Conservation (phyloP, 2,329 filamentous ascomycete genomes). For the Diplodia seriata region DNA sequence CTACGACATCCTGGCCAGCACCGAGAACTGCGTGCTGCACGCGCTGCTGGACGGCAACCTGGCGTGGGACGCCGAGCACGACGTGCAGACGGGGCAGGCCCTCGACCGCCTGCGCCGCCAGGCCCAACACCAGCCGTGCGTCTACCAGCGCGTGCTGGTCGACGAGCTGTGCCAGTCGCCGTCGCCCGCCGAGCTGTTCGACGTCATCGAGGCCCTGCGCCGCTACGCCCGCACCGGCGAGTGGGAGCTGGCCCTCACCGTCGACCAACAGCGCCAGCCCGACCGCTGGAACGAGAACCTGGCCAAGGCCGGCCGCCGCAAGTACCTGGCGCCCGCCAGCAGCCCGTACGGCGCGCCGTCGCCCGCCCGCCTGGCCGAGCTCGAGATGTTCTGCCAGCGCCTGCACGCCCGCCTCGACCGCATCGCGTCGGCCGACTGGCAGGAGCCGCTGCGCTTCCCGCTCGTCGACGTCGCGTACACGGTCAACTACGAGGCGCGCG, state of each 20-base stretch:
- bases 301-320: constrained; percentile 29
- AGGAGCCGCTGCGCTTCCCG: constrained; percentile 32
- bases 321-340: constrained; percentile 21
- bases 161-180: constrained; percentile 33
- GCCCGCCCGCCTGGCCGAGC: constrained; percentile 27
- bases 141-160: constrained; percentile 33
- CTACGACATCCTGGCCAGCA: constrained; percentile 33
- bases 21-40: constrained; percentile 33
- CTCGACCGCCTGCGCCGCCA: constrained; percentile 28
- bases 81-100: constrained; percentile 19
- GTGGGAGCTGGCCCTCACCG: constrained; percentile 26
- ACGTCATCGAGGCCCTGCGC: constrained; percentile 31
- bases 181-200: constrained; percentile 32
- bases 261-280: constrained; percentile 8
- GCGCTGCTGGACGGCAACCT: constrained; percentile 33
- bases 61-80: constrained; percentile 33
- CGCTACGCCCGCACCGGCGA: constrained; percentile 32
- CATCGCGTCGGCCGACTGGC: constrained; percentile 25
- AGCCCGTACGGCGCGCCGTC: constrained; percentile 9
- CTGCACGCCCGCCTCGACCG: constrained; percentile 32
- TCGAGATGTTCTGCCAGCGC: constrained; percentile 31
- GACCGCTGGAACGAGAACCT: constrained; percentile 29
- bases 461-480: constrained; percentile 33
- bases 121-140: constrained; percentile 29
- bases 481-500: constrained; percentile 28